phyloP scores from a whole-genome alignment of 2,329 filamentous ascomycete species.

The Cladosporium halotolerans region DNA sequence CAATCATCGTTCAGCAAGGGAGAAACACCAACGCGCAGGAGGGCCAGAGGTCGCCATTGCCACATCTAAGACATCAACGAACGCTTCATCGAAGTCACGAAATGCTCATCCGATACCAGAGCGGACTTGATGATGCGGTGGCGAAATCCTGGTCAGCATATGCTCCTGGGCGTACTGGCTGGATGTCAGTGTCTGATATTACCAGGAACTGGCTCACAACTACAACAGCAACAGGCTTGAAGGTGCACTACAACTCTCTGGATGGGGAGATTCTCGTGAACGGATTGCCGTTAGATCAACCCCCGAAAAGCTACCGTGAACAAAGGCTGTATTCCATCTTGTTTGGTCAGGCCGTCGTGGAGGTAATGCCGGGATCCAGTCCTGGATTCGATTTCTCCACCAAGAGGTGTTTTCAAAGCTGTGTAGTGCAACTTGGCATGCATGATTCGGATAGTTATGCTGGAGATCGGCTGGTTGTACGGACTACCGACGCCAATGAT shows the following conservation, averaged over 20 bases:
- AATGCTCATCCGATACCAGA: conserved; percentile 6
- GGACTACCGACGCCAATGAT: conserved; percentile 27
- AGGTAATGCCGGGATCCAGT: conserved; percentile 46
- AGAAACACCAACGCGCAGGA: not conserved
- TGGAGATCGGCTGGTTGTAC: conserved; percentile 38
- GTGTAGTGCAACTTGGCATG: conserved; percentile 53
- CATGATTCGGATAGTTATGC: not conserved
- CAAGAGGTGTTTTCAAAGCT: conserved; percentile 30
- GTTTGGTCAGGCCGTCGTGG: conserved; percentile 49
- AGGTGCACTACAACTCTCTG: conserved; percentile 41
- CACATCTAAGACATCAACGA: conserved; percentile 10
- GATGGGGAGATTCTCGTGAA: conserved; percentile 46
- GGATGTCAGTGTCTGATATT: conserved; percentile 4
- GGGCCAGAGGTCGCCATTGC: not conserved
- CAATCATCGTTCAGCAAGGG: not conserved
- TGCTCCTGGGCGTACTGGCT: conserved; percentile 15
- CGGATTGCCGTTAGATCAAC: conserved; percentile 43
- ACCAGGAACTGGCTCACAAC: conserved; percentile 32
- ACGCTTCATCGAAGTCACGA: conserved; percentile 15
- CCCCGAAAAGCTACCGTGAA: conserved; percentile 48
- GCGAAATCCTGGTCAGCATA: conserved; percentile 39
- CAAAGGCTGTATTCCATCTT: conserved; percentile 42
- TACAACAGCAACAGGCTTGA: conserved; percentile 49
- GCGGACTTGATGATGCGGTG: conserved; percentile 16
- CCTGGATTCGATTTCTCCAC: conserved; percentile 50